Percentiles rank a stretch among this genome's conserved stretches.
Conservation (phyloP, 768 basidiomycete genomes). For the Pisolithus microcarpus region DNA sequence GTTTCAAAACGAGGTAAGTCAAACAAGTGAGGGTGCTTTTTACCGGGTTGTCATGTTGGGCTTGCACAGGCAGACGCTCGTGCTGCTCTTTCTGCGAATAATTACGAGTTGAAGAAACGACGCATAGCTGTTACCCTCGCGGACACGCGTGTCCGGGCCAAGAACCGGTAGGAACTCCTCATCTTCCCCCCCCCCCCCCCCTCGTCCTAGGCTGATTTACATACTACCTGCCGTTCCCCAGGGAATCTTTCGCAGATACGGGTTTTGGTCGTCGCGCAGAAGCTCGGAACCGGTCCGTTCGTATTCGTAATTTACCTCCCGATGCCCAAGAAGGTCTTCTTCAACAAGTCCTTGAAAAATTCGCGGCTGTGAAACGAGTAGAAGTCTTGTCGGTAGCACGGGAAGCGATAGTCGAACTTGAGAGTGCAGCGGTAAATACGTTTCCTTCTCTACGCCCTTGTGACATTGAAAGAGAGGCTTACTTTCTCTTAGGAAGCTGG, state of each 20-base stretch:
- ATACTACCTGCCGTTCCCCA: constrained; percentile 6
- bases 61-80: constrained; percentile 55
- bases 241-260: constrained; percentile 42
- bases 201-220: neutral
- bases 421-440: constrained; percentile 53
- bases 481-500: constrained; percentile 63
- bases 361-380: constrained; percentile 60
- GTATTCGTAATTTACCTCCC: constrained; percentile 66
- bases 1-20: constrained; percentile 67
- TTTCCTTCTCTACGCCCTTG: neutral
- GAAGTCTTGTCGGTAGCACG: constrained; percentile 60
- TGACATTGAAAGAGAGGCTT: neutral
- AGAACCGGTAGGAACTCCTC: constrained; percentile 37
- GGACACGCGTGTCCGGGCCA: constrained; percentile 58
- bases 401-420: constrained; percentile 61
- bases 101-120: constrained; percentile 83
- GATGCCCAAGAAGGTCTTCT: constrained; percentile 84
- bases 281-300: constrained; percentile 61
- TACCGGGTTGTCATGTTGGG: neutral
- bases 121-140: constrained; percentile 84
- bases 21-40: neutral
- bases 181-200: too few relatives aligned
- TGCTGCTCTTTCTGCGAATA: constrained; percentile 72
- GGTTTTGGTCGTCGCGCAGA: constrained; percentile 53
- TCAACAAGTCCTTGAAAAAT: constrained; percentile 83